Evolutionary conservation across 2,329 filamentous ascomycete species (phyloP).

Genomic region (Coniochaeta prunicola): DNA sequence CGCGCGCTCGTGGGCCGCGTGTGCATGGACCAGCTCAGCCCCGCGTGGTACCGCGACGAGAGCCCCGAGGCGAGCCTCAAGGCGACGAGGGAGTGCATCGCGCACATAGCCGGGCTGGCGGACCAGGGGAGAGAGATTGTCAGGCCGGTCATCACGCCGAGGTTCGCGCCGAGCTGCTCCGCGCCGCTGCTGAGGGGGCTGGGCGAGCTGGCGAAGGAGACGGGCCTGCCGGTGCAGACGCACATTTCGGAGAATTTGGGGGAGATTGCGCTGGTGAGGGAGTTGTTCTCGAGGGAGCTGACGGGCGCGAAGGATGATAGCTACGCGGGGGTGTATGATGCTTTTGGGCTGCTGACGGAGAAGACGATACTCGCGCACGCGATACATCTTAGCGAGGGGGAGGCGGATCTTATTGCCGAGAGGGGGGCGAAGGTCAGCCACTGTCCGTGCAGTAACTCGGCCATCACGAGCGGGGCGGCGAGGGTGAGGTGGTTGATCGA

Average conservation of each 20-base stretch:
- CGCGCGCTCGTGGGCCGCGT: conserved; percentile 85
- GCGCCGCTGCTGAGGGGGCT: conserved; percentile 53
- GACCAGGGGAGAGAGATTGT: conserved; percentile 53
- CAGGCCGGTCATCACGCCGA: conserved; percentile 71
- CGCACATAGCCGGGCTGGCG: conserved; percentile 62
- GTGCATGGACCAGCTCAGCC: conserved; percentile 84
- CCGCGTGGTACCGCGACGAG: conserved; percentile 73
- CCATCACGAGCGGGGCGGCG: conserved; percentile 72
- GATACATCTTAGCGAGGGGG: conserved; percentile 63
- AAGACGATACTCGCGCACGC: conserved; percentile 82
- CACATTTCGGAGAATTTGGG: conserved; percentile 78
- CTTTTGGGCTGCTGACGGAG: conserved; percentile 57
- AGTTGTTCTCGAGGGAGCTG: conserved; percentile 52
- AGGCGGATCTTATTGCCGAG: conserved; percentile 55
- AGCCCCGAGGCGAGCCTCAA: conserved; percentile 49
- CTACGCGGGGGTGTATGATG: conserved; percentile 78
- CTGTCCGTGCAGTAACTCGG: conserved; percentile 81
- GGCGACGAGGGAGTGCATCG: conserved; percentile 52
- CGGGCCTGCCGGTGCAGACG: conserved; percentile 69
- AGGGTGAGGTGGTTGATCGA: conserved; percentile 69
- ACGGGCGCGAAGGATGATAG: conserved; percentile 29
- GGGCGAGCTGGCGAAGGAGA: conserved; percentile 55
- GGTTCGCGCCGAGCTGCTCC: conserved; percentile 60
- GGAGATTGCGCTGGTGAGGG: conserved; percentile 64
- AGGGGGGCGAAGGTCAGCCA: conserved; percentile 66